Evolutionary conservation across 345 rosid species (phyloP).

Genomic region (Sisymbrium irio): DNA sequence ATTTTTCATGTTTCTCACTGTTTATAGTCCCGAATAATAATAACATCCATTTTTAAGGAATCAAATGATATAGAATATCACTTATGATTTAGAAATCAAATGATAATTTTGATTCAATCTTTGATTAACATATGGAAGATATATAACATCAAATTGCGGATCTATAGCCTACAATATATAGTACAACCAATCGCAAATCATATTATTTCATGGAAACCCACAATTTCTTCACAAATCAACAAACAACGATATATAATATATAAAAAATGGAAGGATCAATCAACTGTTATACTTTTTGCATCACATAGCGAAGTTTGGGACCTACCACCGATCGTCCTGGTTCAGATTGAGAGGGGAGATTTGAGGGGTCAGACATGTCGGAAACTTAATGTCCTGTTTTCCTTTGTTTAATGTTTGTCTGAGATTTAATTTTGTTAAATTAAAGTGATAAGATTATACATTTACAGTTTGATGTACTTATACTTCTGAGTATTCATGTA

Average conservation of each 20-base stretch:
- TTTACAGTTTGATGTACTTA: not conserved
- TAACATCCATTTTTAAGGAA: too few relatives aligned
- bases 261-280: not conserved
- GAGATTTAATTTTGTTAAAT: not conserved
- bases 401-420: not conserved
- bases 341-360: not conserved
- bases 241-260: not conserved
- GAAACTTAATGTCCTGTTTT: not conserved
- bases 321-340: not conserved
- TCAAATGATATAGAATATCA: too few relatives aligned
- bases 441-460: not conserved
- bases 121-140: not conserved
- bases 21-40: too few relatives aligned
- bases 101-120: not conserved
- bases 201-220: not conserved
- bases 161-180: not conserved
- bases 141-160: not conserved
- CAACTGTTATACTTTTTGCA: not conserved
- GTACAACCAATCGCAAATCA: not conserved
- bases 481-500: not conserved
- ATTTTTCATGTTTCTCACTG: too few relatives aligned
- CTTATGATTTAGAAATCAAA: not conserved
- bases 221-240: not conserved
- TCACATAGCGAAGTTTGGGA: not conserved
- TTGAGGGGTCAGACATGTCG: not conserved